phyloP scores from a whole-genome alignment of 1,284 basidiomycete genomes.

The Baeospora myosura region DNA sequence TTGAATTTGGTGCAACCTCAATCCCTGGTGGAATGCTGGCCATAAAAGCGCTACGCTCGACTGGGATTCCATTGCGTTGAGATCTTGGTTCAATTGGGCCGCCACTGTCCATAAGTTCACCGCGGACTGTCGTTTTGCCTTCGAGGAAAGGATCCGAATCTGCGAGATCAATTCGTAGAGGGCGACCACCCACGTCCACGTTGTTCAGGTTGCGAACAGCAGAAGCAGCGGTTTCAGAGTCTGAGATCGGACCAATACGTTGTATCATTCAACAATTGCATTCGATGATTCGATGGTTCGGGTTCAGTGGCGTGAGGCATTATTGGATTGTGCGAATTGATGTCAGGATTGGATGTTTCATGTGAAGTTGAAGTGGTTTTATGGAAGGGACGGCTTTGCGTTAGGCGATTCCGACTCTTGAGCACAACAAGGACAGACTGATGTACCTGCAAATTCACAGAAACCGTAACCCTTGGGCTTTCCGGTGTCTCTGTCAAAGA shows the following conservation, averaged over 20 bases:
- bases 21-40: constrained; percentile 72
- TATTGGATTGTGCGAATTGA: too few relatives aligned
- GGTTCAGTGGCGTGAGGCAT: too few relatives aligned
- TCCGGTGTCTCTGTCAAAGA: constrained; percentile 93
- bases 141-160: constrained; percentile 55
- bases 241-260: constrained; percentile 33
- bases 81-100: constrained; percentile 34
- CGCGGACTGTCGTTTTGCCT: constrained; percentile 55
- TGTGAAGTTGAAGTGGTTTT: too few relatives aligned
- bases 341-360: too few relatives aligned
- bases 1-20: constrained; percentile 68
- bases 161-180: constrained; percentile 74
- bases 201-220: constrained; percentile 86
- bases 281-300: not conserved
- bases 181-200: constrained; percentile 75
- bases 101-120: constrained; percentile 33
- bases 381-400: too few relatives aligned
- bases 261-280: not conserved
- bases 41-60: constrained; percentile 50
- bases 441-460: constrained; percentile 90
- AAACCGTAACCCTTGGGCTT: constrained; percentile 97
- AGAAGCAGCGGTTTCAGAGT: constrained; percentile 81
- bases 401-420: not conserved
- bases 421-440: constrained; percentile 12
- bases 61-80: constrained; percentile 43